Base-by-base conservation (phyloP, 805 yeast genomes). In the Suhomyces tanzawaensis region DNA sequence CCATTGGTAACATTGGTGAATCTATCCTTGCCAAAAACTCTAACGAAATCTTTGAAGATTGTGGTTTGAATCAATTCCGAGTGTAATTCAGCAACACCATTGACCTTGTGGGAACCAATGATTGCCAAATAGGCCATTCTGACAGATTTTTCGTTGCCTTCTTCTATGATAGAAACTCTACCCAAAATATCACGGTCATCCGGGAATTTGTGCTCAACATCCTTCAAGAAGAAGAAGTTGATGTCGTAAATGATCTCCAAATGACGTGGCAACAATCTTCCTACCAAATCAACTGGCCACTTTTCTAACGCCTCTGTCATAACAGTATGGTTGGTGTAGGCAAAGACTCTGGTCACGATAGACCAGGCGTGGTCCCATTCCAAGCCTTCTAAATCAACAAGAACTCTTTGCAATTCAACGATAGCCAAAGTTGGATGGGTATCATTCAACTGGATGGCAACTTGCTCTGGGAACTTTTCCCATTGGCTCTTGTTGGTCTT, bases 31-130 rank as follows among this genome's bases (percentile, higher is more conserved):
- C 97, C 97, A 52, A 77, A 89, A 25, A 89, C 74, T 45, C 74
- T 75, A 39, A 89, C 97, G 58, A 89, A 89, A 64, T 90, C 96
- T 60, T 82, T 82, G 68, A 89, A 89, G 49, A 89, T 85, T 4
- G 96, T 87, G 22, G 93, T 85, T 61, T 77, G 84, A 62, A 89
- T 85, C 59, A 89, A 76, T 59, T 89, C 95, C 19, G 96, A 87
- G 65, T 89, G 97, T 54, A 89, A 71, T 63, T 89, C 97, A 13
- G 97, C 97, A 42, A 89, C 97, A 64, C 97, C 97, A 57, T 89
- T 89, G 39, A 89, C 96, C 60, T 79, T 85, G 63, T 90, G 96
- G 7, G 95, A 85, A 13, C 96, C 97, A 54, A 89, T 77, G 49
- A 89, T 81, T 16, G 97, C 97, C 57, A 89, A 74, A 57, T 71